Conservation (phyloP, 306 rosid genomes). For the Luffa aegyptiaca region DNA sequence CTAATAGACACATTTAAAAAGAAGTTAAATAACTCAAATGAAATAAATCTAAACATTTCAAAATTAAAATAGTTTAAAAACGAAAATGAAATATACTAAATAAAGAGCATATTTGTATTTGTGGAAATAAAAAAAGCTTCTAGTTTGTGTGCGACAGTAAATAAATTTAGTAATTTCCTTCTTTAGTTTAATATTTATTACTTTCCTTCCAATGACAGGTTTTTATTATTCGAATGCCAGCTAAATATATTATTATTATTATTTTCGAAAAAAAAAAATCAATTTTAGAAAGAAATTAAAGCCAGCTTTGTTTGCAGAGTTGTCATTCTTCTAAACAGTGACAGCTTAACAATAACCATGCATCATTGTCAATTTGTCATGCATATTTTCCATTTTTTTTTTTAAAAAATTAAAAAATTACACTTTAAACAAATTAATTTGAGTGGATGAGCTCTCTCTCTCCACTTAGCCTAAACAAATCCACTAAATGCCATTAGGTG, state of each 20-base stretch:
- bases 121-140: neutral
- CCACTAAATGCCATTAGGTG: slow-evolving; percentile 5
- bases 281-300: neutral
- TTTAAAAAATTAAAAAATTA: neutral
- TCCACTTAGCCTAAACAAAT: neutral
- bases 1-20: no score
- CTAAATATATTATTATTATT: neutral
- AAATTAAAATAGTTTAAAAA: no score
- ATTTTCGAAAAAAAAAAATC: neutral
- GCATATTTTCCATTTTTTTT: neutral
- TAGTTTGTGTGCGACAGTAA: neutral
- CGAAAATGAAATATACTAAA: no score
- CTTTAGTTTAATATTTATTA: slow-evolving; percentile 4
- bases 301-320: slow-evolving; percentile 10
- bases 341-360: slow-evolving; percentile 16
- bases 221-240: slow-evolving; percentile 1
- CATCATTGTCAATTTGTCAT: slow-evolving; percentile 15
- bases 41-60: no score
- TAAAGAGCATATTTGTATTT: neutral
- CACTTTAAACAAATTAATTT: neutral
- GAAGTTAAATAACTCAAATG: no score
- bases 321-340: slow-evolving; percentile 13
- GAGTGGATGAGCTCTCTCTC: slow-evolving; percentile 7
- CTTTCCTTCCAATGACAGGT: neutral
- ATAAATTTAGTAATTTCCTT: slow-evolving; percentile 8